A percentile compares a stretch with the other conserved stretches of the same genome.
Conservation (phyloP, 768 basidiomycete genomes). For the Lactarius evosmus region DNA sequence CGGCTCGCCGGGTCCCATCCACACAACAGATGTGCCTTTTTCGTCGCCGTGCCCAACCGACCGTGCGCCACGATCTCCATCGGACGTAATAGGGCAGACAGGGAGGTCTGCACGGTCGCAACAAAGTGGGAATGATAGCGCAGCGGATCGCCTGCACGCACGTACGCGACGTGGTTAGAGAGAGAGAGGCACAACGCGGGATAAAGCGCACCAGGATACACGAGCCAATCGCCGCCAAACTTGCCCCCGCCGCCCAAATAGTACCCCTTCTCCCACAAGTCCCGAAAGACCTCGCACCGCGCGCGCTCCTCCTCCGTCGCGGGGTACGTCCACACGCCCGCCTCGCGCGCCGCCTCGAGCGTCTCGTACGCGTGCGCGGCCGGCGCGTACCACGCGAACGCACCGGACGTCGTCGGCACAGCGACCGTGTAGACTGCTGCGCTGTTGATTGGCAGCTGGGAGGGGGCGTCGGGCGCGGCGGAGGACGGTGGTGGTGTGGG, state of each 20-base stretch:
- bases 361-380: conserved; percentile 46
- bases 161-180: not conserved
- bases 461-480: not conserved
- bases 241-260: conserved; percentile 88
- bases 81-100: conserved; percentile 58
- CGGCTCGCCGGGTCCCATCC: conserved; percentile 75
- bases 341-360: conserved; percentile 56
- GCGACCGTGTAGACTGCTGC: conserved; percentile 49
- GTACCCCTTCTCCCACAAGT: conserved; percentile 78
- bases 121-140: conserved; percentile 97
- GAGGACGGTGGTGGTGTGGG: not conserved
- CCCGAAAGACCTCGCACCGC: conserved; percentile 73
- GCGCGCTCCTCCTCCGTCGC: conserved; percentile 62
- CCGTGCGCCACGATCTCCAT: conserved; percentile 97
- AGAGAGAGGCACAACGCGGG: not conserved
- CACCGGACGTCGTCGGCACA: conserved; percentile 61
- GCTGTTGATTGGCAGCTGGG: conserved; percentile 16
- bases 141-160: conserved; percentile 74
- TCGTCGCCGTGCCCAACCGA: conserved; percentile 92
- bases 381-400: conserved; percentile 66
- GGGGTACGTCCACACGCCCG: conserved; percentile 78
- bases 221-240: conserved; percentile 94
- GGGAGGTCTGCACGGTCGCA: conserved; percentile 73
- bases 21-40: conserved; percentile 91
- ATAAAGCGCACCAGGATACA: conserved; percentile 78